These are phyloP conservation scores for Cardamine occulta DNA, from an alignment of 345 rosid species.

Conservation along the genomic window DNA sequence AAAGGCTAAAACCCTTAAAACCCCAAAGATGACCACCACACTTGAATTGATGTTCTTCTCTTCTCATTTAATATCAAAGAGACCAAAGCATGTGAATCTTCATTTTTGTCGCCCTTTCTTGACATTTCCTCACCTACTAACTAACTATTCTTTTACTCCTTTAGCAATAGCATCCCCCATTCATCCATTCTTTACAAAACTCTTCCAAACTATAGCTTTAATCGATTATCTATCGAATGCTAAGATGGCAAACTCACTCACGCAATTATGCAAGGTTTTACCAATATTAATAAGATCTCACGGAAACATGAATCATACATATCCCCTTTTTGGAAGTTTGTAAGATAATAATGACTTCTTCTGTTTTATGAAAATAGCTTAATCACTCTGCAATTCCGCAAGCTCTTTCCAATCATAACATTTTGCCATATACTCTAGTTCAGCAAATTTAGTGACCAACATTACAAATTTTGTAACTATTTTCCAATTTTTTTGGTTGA, in stretches of 20 bases:
- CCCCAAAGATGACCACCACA: constrained; percentile 28
- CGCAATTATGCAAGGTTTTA: neutral
- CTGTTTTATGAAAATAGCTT: neutral
- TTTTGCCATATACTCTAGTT: too few relatives aligned
- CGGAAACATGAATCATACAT: neutral
- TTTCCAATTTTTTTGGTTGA: too few relatives aligned
- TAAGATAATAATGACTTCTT: neutral
- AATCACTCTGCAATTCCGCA: neutral
- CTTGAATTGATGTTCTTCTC: constrained; percentile 9
- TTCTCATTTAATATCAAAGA: constrained; percentile 32
- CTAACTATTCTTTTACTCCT: constrained; percentile 34
- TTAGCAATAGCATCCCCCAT: constrained; percentile 4
- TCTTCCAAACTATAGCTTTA: neutral
- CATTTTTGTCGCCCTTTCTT: constrained; percentile 32
- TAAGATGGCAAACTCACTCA: neutral
- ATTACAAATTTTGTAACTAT: too few relatives aligned
- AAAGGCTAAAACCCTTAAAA: constrained; percentile 3
- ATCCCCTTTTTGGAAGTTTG: neutral
- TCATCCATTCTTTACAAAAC: constrained; percentile 15
- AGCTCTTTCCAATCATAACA: neutral
- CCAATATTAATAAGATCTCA: neutral
- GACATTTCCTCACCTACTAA: constrained; percentile 27
- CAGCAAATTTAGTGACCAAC: too few relatives aligned
- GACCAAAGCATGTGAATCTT: constrained; percentile 44
- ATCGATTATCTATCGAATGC: neutral